Evolutionary conservation across 305 asterid genomes (phyloP).

Genomic region (Plantago lanceolata): DNA sequence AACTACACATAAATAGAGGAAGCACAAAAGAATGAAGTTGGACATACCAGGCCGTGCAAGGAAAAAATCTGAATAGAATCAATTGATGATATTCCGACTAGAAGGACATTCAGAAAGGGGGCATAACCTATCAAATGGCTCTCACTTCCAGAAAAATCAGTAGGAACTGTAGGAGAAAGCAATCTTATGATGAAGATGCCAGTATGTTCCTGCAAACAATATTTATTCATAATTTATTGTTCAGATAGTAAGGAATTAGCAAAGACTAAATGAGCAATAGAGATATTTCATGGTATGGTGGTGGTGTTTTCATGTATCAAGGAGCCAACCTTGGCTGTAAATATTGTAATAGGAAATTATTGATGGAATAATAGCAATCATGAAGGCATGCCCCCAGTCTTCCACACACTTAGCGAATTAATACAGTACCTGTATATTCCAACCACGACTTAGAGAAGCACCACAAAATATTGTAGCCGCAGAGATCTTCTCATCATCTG

Average conservation of each 20-base stretch:
- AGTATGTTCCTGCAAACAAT: slow-evolving; percentile 67
- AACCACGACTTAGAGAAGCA: slow-evolving; percentile 92
- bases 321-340: slow-evolving; percentile 12
- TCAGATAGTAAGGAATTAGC: background rate
- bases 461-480: slow-evolving; percentile 93
- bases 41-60: slow-evolving; percentile 91
- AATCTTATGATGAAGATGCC: slow-evolving; percentile 63
- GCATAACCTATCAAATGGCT: slow-evolving; percentile 80
- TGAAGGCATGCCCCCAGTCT: slow-evolving; percentile 17
- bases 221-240: background rate
- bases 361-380: slow-evolving; percentile 7
- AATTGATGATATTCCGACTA: slow-evolving; percentile 70
- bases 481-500: slow-evolving; percentile 91
- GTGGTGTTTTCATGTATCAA: background rate
- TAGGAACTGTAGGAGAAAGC: slow-evolving; percentile 78
- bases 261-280: background rate
- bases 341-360: slow-evolving; percentile 20
- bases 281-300: background rate
- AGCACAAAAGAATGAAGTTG: slow-evolving; percentile 27
- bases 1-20: slow-evolving; percentile 16
- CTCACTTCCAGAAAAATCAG: slow-evolving; percentile 65
- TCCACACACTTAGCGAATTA: slow-evolving; percentile 9
- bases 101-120: slow-evolving; percentile 77
- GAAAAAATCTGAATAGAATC: slow-evolving; percentile 81
- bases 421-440: slow-evolving; percentile 86